Percentiles rank a stretch among this genome's conserved stretches.
Conservation (phyloP, 2,329 filamentous ascomycete genomes). For the Fonsecaea monophora region DNA sequence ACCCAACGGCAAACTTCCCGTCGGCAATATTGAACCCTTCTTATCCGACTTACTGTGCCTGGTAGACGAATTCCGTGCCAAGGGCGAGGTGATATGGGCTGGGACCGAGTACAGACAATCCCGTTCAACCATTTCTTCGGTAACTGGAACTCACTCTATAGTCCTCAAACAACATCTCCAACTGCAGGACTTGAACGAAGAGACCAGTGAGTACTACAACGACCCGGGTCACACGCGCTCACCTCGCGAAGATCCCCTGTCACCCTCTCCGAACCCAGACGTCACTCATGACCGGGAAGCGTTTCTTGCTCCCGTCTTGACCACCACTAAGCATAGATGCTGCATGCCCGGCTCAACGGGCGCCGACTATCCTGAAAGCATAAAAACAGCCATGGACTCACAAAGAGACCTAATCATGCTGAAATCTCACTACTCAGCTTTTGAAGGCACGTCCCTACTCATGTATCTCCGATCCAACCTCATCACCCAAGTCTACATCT, state of each 20-base stretch:
- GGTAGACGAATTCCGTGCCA: slow-evolving; percentile 73
- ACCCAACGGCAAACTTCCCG: slow-evolving; percentile 69
- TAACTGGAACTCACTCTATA: slow-evolving; percentile 55
- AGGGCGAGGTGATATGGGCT: slow-evolving; percentile 82
- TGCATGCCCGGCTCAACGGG: slow-evolving; percentile 52
- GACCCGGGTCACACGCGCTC: slow-evolving; percentile 24
- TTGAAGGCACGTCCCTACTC: slow-evolving; percentile 75
- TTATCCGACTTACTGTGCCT: slow-evolving; percentile 71
- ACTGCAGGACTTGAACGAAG: slow-evolving; percentile 14
- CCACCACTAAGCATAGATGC: slow-evolving; percentile 44
- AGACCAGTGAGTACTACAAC: slow-evolving; percentile 24
- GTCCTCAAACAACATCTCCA: slow-evolving; percentile 34
- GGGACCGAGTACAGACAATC: slow-evolving; percentile 74
- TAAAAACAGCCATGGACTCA: slow-evolving; percentile 59
- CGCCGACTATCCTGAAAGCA: slow-evolving; percentile 57
- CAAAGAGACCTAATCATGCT: slow-evolving; percentile 61
- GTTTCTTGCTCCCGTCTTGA: slow-evolving; percentile 44
- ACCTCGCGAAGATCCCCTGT: slow-evolving; percentile 28
- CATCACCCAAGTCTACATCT: slow-evolving; percentile 87
- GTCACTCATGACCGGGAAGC: slow-evolving; percentile 50
- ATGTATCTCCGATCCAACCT: slow-evolving; percentile 81
- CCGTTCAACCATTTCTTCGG: slow-evolving; percentile 61
- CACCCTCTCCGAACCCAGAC: slow-evolving; percentile 23
- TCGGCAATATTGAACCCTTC: slow-evolving; percentile 69
- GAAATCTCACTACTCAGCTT: slow-evolving; percentile 89